Evolutionary conservation across 305 asterid species (phyloP), one percentile per base, ranked within the genome.

Genomic region (Plantago coronopus): DNA sequence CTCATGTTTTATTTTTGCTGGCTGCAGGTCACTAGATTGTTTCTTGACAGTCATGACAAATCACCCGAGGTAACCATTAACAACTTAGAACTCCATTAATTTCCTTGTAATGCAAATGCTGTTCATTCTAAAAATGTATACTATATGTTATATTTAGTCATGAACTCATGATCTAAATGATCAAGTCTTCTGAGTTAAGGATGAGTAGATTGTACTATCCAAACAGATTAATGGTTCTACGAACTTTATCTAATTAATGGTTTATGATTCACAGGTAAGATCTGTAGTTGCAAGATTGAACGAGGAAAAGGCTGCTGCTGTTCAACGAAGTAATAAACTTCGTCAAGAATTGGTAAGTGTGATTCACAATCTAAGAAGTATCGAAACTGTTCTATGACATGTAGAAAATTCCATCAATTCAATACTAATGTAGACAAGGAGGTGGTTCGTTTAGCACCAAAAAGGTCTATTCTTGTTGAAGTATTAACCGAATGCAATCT

Each of bases 271-370:
- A 64, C 79, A 83, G 96, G 83, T 71, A 57, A 78, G 78, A 65
- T 74, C 93, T 29, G 75, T 71, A 20, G 73, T 83, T 59, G 67
- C 87, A 17, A 88, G 76, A 57, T 69, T 82, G 78, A 73, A 83
- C 0, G 88, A 82, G 79, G 93, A 88, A 74, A 85, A 83, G 69
- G 66, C 79, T 60, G 76, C 78, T 58, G 95, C 93, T 45, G 44
- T 72, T 72, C 86, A 83, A 59, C 83, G 69, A 21, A 71, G 74
- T 17, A 75, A 60, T 69, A 81, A 68, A 68, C 85, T 83, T 76
- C 88, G 83, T 65, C 88, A 77, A 69, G 93, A 88, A 65, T 40
- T 85, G 95, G 96, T 88, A 67, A 34, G 40, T 34, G 12, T 34
- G 40, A 34, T 34, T 34, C 12, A 8, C 40, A 34, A 7, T 34